phyloP scores from a whole-genome alignment of 192 early-diverging fungal species.

The Chytriomyces sp. region DNA sequence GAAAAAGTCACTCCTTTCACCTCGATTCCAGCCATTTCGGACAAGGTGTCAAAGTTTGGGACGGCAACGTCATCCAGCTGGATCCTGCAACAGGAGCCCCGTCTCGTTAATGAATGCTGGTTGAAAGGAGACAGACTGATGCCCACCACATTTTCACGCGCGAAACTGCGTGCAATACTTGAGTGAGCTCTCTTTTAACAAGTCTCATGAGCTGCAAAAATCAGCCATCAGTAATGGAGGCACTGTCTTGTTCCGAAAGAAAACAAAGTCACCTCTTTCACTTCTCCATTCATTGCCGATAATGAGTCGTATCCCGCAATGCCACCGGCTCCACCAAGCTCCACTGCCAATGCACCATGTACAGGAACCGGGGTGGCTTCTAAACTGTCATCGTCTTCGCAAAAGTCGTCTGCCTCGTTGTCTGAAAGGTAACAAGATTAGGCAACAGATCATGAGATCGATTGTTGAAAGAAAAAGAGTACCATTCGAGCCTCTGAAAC shows the following conservation, averaged over 20 bases:
- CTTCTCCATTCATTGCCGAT: conserved; percentile 1
- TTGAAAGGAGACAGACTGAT: not conserved
- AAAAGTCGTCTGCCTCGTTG: not conserved
- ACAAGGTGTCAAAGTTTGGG: not conserved
- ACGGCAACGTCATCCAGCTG: not conserved
- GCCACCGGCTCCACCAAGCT: not conserved
- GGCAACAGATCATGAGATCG: not conserved
- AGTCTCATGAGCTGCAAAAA: not conserved
- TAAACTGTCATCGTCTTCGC: not conserved
- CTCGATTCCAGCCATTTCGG: conserved; percentile 2
- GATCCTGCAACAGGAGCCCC: not conserved
- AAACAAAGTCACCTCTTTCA: conserved; percentile 6
- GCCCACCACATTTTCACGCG: conserved; percentile 11
- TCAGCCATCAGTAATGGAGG: not conserved
- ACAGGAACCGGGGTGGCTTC: not conserved
- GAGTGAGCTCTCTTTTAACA: not conserved
- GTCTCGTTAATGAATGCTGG: not conserved
- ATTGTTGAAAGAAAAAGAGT: not conserved
- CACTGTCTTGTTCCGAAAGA: not conserved
- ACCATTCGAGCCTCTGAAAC: not conserved
- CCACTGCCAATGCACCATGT: not conserved
- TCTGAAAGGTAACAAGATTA: no score
- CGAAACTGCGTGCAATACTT: not conserved
- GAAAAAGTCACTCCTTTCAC: not conserved
- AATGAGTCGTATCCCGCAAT: not conserved